Evolutionary conservation across 306 rosid species (phyloP).

Genomic region (Malus sylvestris): DNA sequence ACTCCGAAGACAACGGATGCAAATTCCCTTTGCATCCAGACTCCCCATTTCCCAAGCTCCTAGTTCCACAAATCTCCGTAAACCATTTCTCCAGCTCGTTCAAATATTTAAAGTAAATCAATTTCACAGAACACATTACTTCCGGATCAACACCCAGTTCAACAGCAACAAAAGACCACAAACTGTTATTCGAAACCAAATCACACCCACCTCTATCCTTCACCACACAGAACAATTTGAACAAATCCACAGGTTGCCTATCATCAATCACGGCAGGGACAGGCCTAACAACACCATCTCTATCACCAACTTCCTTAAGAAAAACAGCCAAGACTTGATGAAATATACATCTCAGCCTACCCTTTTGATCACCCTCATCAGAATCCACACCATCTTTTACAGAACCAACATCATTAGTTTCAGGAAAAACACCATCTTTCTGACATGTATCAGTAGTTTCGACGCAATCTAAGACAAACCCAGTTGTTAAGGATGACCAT

Average conservation of each 20-base stretch:
- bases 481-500: conserved; percentile 45
- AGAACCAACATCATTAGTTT: conserved; percentile 3
- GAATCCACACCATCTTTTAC: conserved; percentile 8
- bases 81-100: conserved; percentile 64
- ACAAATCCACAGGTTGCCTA: conserved; percentile 52
- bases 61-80: conserved; percentile 27
- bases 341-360: conserved; percentile 39
- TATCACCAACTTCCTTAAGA: conserved; percentile 33
- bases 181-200: conserved; percentile 40
- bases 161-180: conserved; percentile 57
- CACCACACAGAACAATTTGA: conserved; percentile 45
- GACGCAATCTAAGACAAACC: conserved; percentile 39
- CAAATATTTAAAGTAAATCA: conserved; percentile 57
- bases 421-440: conserved; percentile 19
- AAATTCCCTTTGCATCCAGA: conserved; percentile 19
- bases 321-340: conserved; percentile 38
- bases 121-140: conserved; percentile 39
- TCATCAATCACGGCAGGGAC: conserved; percentile 53
- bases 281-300: conserved; percentile 54
- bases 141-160: conserved; percentile 40
- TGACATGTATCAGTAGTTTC: conserved; percentile 26
- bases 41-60: conserved; percentile 30
- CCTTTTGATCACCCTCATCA: conserved; percentile 19
- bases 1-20: conserved; percentile 33
- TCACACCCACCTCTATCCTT: conserved; percentile 65